phyloP scores from a whole-genome alignment of 305 asterid species.

The Plantago coronopus region DNA sequence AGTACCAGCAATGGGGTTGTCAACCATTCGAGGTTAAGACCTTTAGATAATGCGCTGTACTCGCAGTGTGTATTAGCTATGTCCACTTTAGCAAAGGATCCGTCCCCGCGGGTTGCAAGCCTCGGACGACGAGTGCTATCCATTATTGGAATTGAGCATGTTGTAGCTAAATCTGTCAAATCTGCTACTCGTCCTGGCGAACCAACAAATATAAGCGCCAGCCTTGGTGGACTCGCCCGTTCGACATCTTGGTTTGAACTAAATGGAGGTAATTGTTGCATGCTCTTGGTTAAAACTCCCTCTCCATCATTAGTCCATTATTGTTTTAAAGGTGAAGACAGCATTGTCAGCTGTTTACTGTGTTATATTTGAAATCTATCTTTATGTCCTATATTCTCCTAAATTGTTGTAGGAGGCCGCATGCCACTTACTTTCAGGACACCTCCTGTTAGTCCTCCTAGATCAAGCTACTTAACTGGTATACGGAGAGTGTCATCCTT shows the following conservation, averaged over 20 bases:
- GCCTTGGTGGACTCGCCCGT: conserved; percentile 85
- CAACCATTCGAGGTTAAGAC: conserved; percentile 60
- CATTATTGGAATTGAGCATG: conserved; percentile 92
- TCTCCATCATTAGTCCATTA: not conserved
- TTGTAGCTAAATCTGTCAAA: conserved; percentile 72
- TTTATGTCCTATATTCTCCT: conserved; percentile 10
- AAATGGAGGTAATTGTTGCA: conserved; percentile 69
- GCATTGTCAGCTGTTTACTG: conserved; percentile 1
- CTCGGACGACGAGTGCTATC: conserved; percentile 85
- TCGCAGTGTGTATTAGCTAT: conserved; percentile 78
- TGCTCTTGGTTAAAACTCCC: not conserved
- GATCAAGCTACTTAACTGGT: conserved; percentile 83
- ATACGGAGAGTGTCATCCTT: conserved; percentile 94
- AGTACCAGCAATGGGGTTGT: conserved; percentile 63
- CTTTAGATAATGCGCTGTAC: conserved; percentile 78
- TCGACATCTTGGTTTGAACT: conserved; percentile 95
- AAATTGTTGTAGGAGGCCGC: conserved; percentile 52
- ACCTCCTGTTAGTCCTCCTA: conserved; percentile 99
- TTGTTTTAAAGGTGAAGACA: not conserved
- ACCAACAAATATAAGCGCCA: conserved; percentile 43
- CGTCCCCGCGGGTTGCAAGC: conserved; percentile 90
- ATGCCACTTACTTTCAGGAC: conserved; percentile 90
- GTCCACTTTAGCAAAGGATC: conserved; percentile 95
- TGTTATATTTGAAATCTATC: conserved; percentile 6
- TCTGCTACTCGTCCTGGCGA: conserved; percentile 53